Evolutionary conservation across 2,329 filamentous ascomycete genomes (phyloP), one percentile per base, ranked within the genome.

Genomic region (Pseudocercospora cruenta): DNA sequence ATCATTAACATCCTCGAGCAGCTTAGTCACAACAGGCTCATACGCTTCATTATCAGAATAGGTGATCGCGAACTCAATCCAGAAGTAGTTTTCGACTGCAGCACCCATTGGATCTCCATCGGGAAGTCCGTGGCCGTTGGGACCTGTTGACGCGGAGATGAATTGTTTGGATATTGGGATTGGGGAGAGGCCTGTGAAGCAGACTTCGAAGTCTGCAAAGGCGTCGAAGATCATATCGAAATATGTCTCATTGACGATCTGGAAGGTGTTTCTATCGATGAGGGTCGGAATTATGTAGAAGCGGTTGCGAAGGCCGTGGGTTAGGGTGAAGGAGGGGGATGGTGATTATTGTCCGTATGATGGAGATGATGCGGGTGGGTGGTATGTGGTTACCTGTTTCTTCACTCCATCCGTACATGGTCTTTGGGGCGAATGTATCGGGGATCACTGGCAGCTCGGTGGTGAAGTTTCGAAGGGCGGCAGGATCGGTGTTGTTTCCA

Each of bases 371-470:
- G 6, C 28, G 6, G 28, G 6, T 9, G 3, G 28, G 1, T 31
- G 28, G 28, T 9, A 31, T 31, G 28, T 31, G 28, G 6, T 31
- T 9, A 45, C 39, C 39, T 21, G 33, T 60, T n/a, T 60, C 58
- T 47, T 60, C 58, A 24, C 33, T 45, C 58, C 58, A 60, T 22
- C 58, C 58, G 26, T 60, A 60, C 58, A 60, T 60, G 12, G 58
- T 60, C 36, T 60, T 60, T 24, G 58, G 58, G 6, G 21, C 19
- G 36, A 60, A 60, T 14, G 33, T 60, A 22, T 60, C 58, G 33
- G 33, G 26, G 1, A 60, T 21, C 10, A 60, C 58, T 21, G 58
- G 33, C 8, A 60, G 14, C 12, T 22, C 26, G 14, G 33, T 33
- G 16, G 58, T 60, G 58, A 60, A 60, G 58, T 60, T 60, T 22